Conservation (phyloP, 2,329 filamentous ascomycete species). For the Stylonectria norvegica region DNA sequence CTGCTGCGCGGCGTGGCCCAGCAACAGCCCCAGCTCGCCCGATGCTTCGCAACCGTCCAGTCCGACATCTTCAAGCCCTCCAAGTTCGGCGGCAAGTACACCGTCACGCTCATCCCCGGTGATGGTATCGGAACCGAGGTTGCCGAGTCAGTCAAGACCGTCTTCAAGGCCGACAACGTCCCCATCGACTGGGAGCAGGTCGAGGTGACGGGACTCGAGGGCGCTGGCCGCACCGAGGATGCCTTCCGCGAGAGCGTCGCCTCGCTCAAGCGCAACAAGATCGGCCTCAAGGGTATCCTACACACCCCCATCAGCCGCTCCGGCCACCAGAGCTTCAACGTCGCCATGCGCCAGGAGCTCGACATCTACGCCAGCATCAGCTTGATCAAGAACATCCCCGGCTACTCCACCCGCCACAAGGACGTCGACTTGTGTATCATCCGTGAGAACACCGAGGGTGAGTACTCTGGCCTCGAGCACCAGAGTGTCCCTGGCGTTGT, state of each 20-base stretch:
- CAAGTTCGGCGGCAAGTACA: slow-evolving; percentile 99
- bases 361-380: slow-evolving; percentile 99
- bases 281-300: slow-evolving; percentile 97
- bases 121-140: slow-evolving; percentile 98
- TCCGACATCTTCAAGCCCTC: slow-evolving; percentile 98
- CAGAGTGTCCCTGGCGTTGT: slow-evolving; percentile 95
- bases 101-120: slow-evolving; percentile 95
- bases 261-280: slow-evolving; percentile 96
- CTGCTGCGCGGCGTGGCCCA: slow-evolving; percentile 51
- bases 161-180: slow-evolving; percentile 99
- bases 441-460: slow-evolving; percentile 99
- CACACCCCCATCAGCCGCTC: slow-evolving; percentile 96
- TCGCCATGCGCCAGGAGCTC: slow-evolving; percentile 96
- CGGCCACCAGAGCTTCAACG: slow-evolving; percentile 99
- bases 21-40: slow-evolving; percentile 45
- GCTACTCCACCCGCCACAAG: slow-evolving; percentile 95
- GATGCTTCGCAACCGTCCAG: slow-evolving; percentile 75
- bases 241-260: slow-evolving; percentile 94
- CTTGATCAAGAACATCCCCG: slow-evolving; percentile 99
- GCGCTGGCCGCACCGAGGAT: slow-evolving; percentile 80
- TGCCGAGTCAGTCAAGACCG: slow-evolving; percentile 95
- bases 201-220: slow-evolving; percentile 86
- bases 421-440: slow-evolving; percentile 98
- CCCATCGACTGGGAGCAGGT: slow-evolving; percentile 99
- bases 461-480: slow-evolving; percentile 98